These are phyloP conservation scores for Liquidambar formosana DNA, from an alignment of 164 flowering plant species.

Conservation along the genomic window DNA sequence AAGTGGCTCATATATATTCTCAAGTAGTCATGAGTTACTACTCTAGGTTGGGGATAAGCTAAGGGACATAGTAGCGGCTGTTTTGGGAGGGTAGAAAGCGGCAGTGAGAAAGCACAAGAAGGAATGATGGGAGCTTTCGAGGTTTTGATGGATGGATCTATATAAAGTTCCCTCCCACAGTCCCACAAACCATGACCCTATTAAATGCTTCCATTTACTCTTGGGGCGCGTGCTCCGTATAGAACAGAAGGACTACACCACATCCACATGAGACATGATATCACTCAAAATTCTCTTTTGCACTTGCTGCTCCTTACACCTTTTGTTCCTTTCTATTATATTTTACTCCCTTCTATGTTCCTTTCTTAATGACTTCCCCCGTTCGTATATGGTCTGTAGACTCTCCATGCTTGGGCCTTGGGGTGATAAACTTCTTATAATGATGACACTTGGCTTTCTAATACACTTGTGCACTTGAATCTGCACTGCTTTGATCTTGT, in stretches of 20 bases:
- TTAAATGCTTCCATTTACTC: slow-evolving; percentile 10
- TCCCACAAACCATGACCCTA: neutral
- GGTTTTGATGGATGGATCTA: neutral
- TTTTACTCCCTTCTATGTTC: too few species aligned
- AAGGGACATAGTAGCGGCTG: too few species aligned
- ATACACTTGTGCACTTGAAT: too few species aligned
- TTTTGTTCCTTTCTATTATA: too few species aligned
- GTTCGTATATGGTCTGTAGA: neutral
- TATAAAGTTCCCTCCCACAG: neutral
- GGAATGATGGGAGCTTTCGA: slow-evolving; percentile 10
- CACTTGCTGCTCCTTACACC: too few species aligned
- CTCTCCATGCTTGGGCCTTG: neutral
- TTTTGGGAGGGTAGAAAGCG: neutral
- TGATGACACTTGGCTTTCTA: too few species aligned
- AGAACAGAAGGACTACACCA: neutral
- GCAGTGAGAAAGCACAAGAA: neutral
- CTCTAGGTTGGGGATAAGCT: too few species aligned
- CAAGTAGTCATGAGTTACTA: too few species aligned
- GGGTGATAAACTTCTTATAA: too few species aligned
- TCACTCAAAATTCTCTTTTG: neutral
- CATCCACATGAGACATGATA: neutral
- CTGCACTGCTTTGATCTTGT: too few species aligned
- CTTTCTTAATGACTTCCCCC: neutral
- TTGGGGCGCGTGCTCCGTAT: slow-evolving; percentile 24
- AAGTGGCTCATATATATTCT: too few species aligned